Conservation (phyloP, 768 basidiomycete genomes). For the Chiua virens region DNA sequence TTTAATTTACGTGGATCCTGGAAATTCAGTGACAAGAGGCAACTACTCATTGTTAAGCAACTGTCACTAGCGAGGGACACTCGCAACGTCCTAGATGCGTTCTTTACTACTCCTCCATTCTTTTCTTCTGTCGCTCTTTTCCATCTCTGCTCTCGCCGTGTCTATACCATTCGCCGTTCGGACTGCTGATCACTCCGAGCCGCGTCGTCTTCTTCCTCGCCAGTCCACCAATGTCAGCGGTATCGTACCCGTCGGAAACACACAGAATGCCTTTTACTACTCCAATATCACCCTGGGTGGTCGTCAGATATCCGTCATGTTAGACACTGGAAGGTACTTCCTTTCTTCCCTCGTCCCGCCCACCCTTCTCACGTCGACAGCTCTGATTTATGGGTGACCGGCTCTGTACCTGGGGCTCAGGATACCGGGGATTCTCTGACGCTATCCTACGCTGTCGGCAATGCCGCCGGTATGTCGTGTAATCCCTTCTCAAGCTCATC, state of each 20-base stretch:
- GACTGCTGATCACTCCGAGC: neutral
- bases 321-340: conserved; percentile 75
- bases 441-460: conserved; percentile 69
- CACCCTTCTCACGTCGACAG: conserved; percentile 34
- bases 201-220: conserved; percentile 14
- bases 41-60: too few relatives aligned
- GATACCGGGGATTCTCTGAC: conserved; percentile 58
- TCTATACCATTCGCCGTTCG: conserved; percentile 33
- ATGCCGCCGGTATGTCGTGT: conserved; percentile 49
- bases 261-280: conserved; percentile 72
- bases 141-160: conserved; percentile 26
- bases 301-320: conserved; percentile 52
- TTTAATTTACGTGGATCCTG: too few relatives aligned
- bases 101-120: conserved; percentile 23
- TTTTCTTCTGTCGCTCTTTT: conserved; percentile 20
- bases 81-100: conserved; percentile 12
- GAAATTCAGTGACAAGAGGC: too few relatives aligned
- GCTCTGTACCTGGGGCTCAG: conserved; percentile 45
- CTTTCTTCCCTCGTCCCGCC: neutral
- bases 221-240: conserved; percentile 20
- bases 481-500: neutral
- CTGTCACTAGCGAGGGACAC: too few relatives aligned
- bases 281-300: conserved; percentile 71
- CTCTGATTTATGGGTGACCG: conserved; percentile 74
- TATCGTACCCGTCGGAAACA: conserved; percentile 55